Base-by-base conservation (phyloP, 352 stramenopile species). In the Peronospora destructor region DNA sequence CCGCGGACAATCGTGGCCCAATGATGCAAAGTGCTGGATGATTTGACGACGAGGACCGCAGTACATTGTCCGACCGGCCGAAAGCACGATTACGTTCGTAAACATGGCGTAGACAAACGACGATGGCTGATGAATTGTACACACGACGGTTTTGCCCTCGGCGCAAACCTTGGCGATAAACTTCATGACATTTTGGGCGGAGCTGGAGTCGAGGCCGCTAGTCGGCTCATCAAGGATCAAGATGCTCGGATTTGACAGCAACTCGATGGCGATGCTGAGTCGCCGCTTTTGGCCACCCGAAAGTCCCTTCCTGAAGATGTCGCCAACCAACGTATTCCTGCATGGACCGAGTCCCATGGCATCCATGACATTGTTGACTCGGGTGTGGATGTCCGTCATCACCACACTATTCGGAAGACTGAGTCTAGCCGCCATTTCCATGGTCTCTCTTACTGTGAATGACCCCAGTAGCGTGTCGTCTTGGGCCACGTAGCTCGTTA, bases 121-220 rank as follows among this genome's bases (percentile, higher is more conserved):
- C 19, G 71, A 80, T 8, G 89, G 89, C 60, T 97, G 89, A 59
- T 97, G 89, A 61, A 97, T 96, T 26, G 85, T 95, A 34, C 88
- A 94, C 0, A 95, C 54, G 11, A 97, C 71, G n/a, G 68, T 88
- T 12, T 51, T 61, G 17, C 45, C 45, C 10, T 50, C 45, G 26
- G 6, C 33, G 8, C 53, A 61, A 0, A 61, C 39, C 33, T 55
- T 55, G 0, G 47, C 64, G 23, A 58, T 58, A 13, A 47, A 53
- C 37, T 61, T 61, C 51, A 57, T 61, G 23, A 60, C 51, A 28
- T 54, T 57, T 35, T 60, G 46, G 10, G 51, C 44, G 9, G 47
- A 19, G 13, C 41, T 53, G 5, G 53, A 55, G 53, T 84, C 69
- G 0, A 84, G 35, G 1, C 69, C 69, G 2, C 59, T 81, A 16